Evolutionary conservation across 768 basidiomycete species (phyloP), one percentile per base, ranked within the genome.

Genomic region (Mrakia hoshinonis): DNA sequence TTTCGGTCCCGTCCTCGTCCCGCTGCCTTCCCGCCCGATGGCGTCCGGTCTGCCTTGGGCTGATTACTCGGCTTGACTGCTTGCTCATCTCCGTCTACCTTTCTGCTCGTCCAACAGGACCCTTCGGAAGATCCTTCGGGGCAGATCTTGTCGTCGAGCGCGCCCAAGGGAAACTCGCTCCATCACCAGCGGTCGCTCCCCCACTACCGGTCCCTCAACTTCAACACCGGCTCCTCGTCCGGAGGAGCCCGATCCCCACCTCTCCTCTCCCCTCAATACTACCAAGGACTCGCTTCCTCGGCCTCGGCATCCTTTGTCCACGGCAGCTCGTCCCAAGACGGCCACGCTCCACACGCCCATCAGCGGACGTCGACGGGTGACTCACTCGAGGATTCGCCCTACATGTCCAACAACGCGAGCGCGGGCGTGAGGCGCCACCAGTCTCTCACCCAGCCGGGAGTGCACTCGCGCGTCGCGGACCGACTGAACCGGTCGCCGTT

Each of bases 391-490:
- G 64, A 66, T 6, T 55, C 67, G 22, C 36, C 67, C 1, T n/a
- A 15, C 4, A 36, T 18, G 10, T 26, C 52, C 12, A 15, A 18
- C 22, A 31, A 36, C 48, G 31, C 60, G 22, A 34, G 60, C 4
- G 34, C 60, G 22, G 46, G 60, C 4, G 34, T 70, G 22, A 1
- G 69, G 47, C 10, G 69, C 6, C 69, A 70, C 43, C 55, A 60
- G 26, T 49, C 43, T n/a, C 55, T 70, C 7, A 70, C 69, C 18
- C 69, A 70, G 47, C 26, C 22, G 12, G 62, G 69, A 38, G 62
- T 70, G 24, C 63, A 70, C 61, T 36, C 60, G n/a, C 60, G 69
- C 12, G 43, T 70, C 31, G 48, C 60, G 24, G 69, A 70, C 51
- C 69, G 69, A n/a, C 61, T 63, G 36, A 46, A 39, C 26, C 60